phyloP scores from a whole-genome alignment of 768 basidiomycete species.

The Lactarius indigo region DNA sequence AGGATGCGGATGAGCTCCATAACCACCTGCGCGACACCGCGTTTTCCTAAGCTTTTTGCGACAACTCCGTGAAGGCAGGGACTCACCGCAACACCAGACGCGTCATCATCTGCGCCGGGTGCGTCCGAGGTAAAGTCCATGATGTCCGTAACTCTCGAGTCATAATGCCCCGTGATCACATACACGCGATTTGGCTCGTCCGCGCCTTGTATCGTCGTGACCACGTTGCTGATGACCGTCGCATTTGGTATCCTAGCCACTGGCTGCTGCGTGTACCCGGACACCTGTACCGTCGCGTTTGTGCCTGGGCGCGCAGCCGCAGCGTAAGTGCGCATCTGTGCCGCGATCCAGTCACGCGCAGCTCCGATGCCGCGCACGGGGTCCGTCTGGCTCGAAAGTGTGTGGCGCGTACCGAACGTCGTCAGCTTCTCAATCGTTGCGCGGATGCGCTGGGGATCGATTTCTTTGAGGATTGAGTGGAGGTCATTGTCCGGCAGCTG shows the following conservation, averaged over 20 bases:
- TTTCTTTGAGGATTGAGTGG: constrained; percentile 41
- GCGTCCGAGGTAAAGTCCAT: constrained; percentile 44
- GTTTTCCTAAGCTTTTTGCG: not conserved
- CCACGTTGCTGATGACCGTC: constrained; percentile 50
- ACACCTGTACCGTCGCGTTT: constrained; percentile 38
- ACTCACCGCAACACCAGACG: constrained; percentile 45
- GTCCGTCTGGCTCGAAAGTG: constrained; percentile 51
- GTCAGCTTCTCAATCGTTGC: constrained; percentile 49
- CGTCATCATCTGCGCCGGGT: constrained; percentile 54
- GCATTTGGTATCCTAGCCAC: constrained; percentile 35
- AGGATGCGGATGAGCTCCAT: constrained; percentile 52
- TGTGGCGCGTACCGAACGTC: constrained; percentile 53
- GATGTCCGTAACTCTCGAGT: constrained; percentile 43
- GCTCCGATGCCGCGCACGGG: constrained; percentile 52
- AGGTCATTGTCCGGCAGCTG: constrained; percentile 46
- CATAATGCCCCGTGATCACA: constrained; percentile 54
- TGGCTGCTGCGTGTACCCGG: constrained; percentile 40
- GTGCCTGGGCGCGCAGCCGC: constrained; percentile 38
- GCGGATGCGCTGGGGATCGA: constrained; percentile 44
- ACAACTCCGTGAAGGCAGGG: not conserved
- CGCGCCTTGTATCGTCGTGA: constrained; percentile 48
- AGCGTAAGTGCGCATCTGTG: constrained; percentile 43
- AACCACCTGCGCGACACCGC: constrained; percentile 31
- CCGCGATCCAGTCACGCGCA: constrained; percentile 52
- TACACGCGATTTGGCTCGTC: constrained; percentile 49